A percentile compares a stretch with the other conserved stretches of the same genome.
Evolutionary conservation across 176 grass and related monocot genomes (phyloP).

Genomic region (Saccharum spontaneum): DNA sequence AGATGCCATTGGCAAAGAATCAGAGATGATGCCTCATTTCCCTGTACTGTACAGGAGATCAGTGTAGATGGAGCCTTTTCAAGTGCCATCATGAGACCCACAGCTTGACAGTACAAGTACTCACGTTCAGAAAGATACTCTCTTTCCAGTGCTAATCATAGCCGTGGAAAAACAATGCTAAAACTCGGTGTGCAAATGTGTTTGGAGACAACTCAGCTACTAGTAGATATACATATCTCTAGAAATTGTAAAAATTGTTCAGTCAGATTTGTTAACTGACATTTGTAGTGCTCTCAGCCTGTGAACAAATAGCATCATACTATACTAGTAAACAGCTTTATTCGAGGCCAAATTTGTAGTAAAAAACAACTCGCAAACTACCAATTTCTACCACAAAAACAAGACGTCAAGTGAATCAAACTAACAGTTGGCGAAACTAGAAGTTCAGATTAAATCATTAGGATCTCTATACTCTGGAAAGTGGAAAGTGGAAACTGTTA

Average conservation of each 20-base stretch:
- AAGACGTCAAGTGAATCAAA: slow-evolving; percentile 14
- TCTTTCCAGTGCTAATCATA: slow-evolving; percentile 43
- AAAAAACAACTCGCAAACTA: neutral
- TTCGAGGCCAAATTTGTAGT: neutral
- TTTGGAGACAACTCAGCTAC: neutral
- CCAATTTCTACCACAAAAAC: slow-evolving; percentile 6
- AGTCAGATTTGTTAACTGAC: neutral
- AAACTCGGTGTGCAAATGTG: neutral
- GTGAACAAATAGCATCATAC: neutral
- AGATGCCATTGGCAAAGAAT: slow-evolving; percentile 38
- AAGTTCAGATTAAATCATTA: neutral
- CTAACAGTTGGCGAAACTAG: neutral
- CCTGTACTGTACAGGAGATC: slow-evolving; percentile 36
- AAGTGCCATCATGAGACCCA: slow-evolving; percentile 43
- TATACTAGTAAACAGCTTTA: neutral
- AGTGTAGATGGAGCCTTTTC: slow-evolving; percentile 38
- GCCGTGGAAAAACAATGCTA: neutral
- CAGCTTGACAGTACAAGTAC: slow-evolving; percentile 30
- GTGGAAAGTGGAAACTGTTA: too few relatives aligned
- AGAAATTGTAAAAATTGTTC: neutral
- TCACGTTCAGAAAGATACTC: slow-evolving; percentile 35
- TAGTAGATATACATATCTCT: slow-evolving; percentile 3
- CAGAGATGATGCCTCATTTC: slow-evolving; percentile 1
- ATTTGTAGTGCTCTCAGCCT: neutral
- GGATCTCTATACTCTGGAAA: slow-evolving; percentile 1